phyloP scores from a whole-genome alignment of 2,329 filamentous ascomycete genomes.

The Botrytis porri region DNA sequence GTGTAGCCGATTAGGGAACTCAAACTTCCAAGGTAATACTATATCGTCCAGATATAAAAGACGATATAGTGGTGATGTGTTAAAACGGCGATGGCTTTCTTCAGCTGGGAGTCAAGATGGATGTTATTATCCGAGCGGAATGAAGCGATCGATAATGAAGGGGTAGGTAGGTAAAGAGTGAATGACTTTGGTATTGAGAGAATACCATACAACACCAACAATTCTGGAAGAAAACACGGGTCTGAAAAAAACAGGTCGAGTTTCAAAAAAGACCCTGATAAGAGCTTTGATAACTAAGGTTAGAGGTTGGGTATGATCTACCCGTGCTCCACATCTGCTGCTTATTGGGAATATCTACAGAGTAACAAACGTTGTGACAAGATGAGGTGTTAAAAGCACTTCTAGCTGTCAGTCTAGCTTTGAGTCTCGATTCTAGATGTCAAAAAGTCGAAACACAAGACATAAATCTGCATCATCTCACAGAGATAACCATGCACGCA shows the following conservation, averaged over 20 bases:
- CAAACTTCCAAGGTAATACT: not conserved
- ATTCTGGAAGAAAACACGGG: not conserved
- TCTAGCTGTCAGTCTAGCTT: not conserved
- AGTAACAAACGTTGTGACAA: not conserved
- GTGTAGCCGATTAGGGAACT: not conserved
- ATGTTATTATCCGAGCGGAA: not conserved
- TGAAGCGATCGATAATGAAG: not conserved
- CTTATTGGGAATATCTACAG: not conserved
- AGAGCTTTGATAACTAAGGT: conserved; percentile 3
- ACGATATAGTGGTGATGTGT: too few species aligned
- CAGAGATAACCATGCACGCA: not conserved
- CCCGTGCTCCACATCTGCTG: not conserved
- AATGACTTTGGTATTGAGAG: not conserved
- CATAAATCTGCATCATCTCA: not conserved
- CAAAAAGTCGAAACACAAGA: not conserved
- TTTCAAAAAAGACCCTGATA: not conserved
- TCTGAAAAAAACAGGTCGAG: not conserved
- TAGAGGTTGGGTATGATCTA: too few species aligned
- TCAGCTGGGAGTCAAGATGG: not conserved
- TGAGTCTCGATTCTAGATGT: not conserved
- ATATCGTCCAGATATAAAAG: not conserved
- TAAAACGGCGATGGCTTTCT: not conserved
- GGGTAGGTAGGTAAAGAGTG: not conserved
- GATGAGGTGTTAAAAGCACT: not conserved
- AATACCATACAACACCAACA: not conserved